Evolutionary conservation across 164 flowering plant genomes (phyloP).

Genomic region (Piper betle): DNA sequence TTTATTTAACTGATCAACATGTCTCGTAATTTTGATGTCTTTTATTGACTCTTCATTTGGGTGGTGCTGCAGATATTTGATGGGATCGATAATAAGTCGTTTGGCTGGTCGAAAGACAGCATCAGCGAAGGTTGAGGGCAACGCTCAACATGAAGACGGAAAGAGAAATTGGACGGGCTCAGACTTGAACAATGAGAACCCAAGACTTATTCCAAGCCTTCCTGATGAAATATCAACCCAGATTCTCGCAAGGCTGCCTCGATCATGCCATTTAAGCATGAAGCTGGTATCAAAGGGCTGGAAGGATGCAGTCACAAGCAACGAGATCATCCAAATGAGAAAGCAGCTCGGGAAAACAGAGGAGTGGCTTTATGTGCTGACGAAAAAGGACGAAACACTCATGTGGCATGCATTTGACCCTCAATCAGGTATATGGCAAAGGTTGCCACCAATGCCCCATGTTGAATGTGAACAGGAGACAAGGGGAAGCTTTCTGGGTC

Average conservation of each 20-base stretch:
- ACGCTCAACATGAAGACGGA: conserved; percentile 23
- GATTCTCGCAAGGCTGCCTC: conserved; percentile 73
- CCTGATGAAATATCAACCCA: conserved; percentile 84
- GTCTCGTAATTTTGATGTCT: too few relatives aligned
- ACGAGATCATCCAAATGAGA: conserved; percentile 47
- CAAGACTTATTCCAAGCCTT: conserved; percentile 62
- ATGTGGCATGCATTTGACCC: conserved; percentile 75
- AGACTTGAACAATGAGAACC: conserved; percentile 21
- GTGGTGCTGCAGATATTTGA: conserved; percentile 8
- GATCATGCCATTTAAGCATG: conserved; percentile 32
- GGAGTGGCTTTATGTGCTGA: conserved; percentile 68
- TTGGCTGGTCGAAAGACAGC: conserved; percentile 24
- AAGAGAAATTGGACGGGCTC: conserved; percentile 60
- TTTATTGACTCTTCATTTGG: too few relatives aligned
- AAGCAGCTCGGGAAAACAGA: conserved; percentile 62
- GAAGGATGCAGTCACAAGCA: conserved; percentile 39
- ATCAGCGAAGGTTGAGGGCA: conserved; percentile 16
- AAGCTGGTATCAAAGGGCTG: conserved; percentile 61
- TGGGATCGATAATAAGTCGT: conserved; percentile 63
- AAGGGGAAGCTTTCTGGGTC: conserved; percentile 24
- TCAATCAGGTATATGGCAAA: conserved; percentile 46
- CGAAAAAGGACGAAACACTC: conserved; percentile 42
- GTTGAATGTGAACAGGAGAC: conserved; percentile 31
- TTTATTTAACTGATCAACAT: too few relatives aligned
- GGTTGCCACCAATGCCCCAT: conserved; percentile 67